phyloP scores from a whole-genome alignment of 768 basidiomycete species.

The Hysterangium stoloniferum region DNA sequence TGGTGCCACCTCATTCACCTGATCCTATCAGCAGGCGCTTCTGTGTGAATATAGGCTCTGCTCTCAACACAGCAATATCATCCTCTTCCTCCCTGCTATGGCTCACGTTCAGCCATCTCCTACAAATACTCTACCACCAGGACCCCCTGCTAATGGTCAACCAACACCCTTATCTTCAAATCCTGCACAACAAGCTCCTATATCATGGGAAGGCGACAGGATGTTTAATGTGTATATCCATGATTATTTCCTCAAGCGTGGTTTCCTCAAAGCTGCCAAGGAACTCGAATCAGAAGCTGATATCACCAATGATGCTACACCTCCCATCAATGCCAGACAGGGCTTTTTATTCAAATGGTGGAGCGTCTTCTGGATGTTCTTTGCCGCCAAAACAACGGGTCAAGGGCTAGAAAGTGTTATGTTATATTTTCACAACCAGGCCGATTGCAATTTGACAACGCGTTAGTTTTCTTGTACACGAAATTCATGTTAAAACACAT shows the following conservation, averaged over 20 bases:
- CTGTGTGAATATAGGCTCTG: no score
- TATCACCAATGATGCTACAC: constrained; percentile 49
- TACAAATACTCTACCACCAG: constrained; percentile 1
- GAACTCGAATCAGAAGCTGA: constrained; percentile 64
- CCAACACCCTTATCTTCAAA: neutral
- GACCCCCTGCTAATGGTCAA: constrained; percentile 9
- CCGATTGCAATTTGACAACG: no score
- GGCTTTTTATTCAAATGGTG: constrained; percentile 86
- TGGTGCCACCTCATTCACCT: no score
- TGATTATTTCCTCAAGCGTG: constrained; percentile 78
- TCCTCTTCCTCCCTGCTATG: no score
- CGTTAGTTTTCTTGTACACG: no score
- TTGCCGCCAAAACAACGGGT: constrained; percentile 69
- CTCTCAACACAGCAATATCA: no score
- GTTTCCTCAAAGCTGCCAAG: constrained; percentile 63
- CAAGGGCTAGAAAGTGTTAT: constrained; percentile 62
- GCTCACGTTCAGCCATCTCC: constrained; percentile 11
- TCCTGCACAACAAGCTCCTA: constrained; percentile 12
- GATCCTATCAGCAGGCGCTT: no score
- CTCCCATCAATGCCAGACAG: constrained; percentile 78
- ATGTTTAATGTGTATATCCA: constrained; percentile 91
- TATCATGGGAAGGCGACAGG: constrained; percentile 80
- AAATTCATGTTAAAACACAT: no score
- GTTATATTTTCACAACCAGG: constrained; percentile 62
- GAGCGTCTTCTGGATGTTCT: constrained; percentile 84